Percentiles rank a stretch among this genome's conserved stretches.
Evolutionary conservation across 768 basidiomycete genomes (phyloP).

Genomic region (Lactifluus rugatus): DNA sequence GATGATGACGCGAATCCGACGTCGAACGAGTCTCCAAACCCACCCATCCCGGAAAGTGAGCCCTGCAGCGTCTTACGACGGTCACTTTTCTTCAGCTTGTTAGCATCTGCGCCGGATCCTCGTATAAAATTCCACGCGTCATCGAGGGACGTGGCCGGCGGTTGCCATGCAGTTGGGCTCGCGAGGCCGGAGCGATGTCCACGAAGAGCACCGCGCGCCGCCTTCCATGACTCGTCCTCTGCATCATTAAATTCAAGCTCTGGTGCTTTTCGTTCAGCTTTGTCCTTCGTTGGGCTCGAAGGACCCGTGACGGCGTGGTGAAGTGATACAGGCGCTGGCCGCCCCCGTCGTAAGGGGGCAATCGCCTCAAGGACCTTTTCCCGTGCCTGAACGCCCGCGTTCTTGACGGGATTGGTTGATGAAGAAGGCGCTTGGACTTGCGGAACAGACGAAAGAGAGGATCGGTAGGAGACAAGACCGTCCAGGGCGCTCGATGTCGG

Average conservation of each 20-base stretch:
- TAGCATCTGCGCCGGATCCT: not conserved
- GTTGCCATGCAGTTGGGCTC: constrained; percentile 16
- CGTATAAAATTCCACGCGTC: constrained; percentile 14
- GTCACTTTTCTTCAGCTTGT: constrained; percentile 16
- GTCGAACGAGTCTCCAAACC: constrained; percentile 59
- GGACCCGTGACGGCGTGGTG: constrained; percentile 22
- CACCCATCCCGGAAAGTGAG: constrained; percentile 17
- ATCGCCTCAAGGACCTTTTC: constrained; percentile 75
- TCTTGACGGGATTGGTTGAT: constrained; percentile 27
- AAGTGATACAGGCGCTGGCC: constrained; percentile 32
- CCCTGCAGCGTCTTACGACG: constrained; percentile 16
- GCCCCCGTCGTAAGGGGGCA: constrained; percentile 66
- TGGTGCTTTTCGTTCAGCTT: constrained; percentile 2
- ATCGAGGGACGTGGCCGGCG: not conserved
- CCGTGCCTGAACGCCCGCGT: constrained; percentile 56
- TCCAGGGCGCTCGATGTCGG: constrained; percentile 27
- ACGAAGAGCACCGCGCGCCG: constrained; percentile 17
- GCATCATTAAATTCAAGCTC: constrained; percentile 25
- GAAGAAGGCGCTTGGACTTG: constrained; percentile 23
- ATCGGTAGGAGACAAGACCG: constrained; percentile 32
- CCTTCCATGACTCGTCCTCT: constrained; percentile 22
- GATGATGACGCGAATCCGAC: constrained; percentile 13
- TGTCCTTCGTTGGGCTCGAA: constrained; percentile 23
- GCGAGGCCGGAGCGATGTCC: constrained; percentile 19
- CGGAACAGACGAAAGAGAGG: constrained; percentile 14